Evolutionary conservation across 345 rosid species (phyloP).

Genomic region (Populus alba): DNA sequence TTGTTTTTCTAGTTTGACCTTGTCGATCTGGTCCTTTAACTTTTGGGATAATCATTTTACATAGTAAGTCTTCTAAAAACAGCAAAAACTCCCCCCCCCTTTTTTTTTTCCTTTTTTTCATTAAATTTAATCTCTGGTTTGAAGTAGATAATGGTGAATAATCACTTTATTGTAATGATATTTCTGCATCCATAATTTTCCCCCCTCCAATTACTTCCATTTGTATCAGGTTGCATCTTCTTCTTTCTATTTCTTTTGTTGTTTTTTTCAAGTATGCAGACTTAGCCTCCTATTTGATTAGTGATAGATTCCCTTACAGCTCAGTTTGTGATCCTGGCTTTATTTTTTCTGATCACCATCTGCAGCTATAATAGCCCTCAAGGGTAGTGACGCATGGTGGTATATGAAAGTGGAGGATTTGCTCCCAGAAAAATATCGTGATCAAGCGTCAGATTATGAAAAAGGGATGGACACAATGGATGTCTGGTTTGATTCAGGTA

Average conservation of each 20-base stretch:
- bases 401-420: constrained; percentile 82
- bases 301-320: neutral
- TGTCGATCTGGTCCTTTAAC: too few relatives aligned
- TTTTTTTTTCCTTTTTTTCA: neutral
- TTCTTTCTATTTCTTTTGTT: constrained; percentile 1
- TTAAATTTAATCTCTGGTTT: neutral
- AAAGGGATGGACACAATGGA: constrained; percentile 98
- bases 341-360: constrained; percentile 17
- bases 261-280: neutral
- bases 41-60: too few relatives aligned
- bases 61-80: neutral
- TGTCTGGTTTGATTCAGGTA: constrained; percentile 99
- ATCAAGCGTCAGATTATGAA: constrained; percentile 70
- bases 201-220: neutral
- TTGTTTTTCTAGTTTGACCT: too few relatives aligned
- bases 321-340: neutral
- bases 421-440: constrained; percentile 72
- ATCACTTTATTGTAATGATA: neutral
- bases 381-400: constrained; percentile 98
- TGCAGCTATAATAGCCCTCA: constrained; percentile 69
- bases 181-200: neutral
- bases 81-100: constrained; percentile 2
- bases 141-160: neutral
- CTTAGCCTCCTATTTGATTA: constrained; percentile 1
- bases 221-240: neutral